These are phyloP conservation scores for Talaromyces adpressus DNA, from an alignment of 495 filamentous ascomycete species.

Conservation along the genomic window DNA sequence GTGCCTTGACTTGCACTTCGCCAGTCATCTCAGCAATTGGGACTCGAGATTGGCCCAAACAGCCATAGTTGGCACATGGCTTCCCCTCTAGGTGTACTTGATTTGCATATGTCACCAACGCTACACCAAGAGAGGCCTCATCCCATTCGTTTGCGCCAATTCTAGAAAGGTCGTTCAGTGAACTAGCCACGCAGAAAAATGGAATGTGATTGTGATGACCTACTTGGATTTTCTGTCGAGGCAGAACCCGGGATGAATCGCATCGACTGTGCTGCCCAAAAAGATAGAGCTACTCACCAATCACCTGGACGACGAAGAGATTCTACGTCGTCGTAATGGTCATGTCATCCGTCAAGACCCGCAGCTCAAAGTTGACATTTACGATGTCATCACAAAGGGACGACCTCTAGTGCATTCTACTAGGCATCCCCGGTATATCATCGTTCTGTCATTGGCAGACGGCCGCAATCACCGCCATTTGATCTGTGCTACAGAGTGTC, in stretches of 20 bases:
- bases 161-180: neutral
- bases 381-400: constrained; percentile 18
- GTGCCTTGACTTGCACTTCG: neutral
- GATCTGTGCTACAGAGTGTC: constrained; percentile 5
- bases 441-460: constrained; percentile 7
- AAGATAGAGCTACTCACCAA: neutral
- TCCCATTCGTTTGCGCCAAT: constrained; percentile 6
- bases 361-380: constrained; percentile 14
- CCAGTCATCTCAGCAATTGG: neutral
- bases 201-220: constrained; percentile 7
- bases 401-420: constrained; percentile 9
- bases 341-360: constrained; percentile 10
- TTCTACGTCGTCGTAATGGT: constrained; percentile 20
- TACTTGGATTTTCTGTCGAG: constrained; percentile 11
- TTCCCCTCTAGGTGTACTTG: neutral
- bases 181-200: neutral
- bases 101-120: constrained; percentile 10
- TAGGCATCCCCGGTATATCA: neutral
- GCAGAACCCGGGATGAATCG: constrained; percentile 22
- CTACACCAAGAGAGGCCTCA: neutral
- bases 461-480: constrained; percentile 3
- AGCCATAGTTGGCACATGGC: constrained; percentile 5
- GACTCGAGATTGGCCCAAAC: neutral
- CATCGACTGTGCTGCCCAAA: constrained; percentile 10
- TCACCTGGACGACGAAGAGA: constrained; percentile 15